Conservation (phyloP, 2,329 filamentous ascomycete species). For the Colletotrichum lupini region DNA sequence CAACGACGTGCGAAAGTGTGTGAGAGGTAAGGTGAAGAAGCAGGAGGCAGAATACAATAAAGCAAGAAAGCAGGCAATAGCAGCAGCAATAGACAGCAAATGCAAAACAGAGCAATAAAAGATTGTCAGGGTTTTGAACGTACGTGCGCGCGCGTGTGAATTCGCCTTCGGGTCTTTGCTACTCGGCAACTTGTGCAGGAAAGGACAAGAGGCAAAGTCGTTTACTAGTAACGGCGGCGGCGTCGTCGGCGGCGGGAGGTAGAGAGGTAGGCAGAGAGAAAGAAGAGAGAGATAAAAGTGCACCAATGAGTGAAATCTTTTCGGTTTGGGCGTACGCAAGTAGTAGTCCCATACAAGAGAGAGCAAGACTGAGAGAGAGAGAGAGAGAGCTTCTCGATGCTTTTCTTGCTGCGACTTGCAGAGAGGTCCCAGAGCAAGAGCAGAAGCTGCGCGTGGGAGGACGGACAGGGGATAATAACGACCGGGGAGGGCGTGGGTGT, state of each 20-base stretch:
- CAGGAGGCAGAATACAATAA: neutral
- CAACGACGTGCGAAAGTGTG: neutral
- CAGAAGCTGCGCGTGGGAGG: conserved; percentile 10
- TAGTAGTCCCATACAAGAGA: neutral
- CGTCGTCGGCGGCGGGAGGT: neutral
- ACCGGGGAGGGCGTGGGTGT: conserved; percentile 28
- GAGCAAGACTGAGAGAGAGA: neutral
- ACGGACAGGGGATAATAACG: conserved; percentile 34
- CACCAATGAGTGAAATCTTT: neutral
- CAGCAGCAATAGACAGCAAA: neutral
- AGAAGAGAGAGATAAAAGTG: neutral
- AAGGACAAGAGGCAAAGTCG: neutral
- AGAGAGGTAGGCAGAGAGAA: neutral
- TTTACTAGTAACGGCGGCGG: neutral
- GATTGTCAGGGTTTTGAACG: conserved; percentile 25
- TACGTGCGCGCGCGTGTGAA: neutral
- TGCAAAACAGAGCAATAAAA: neutral
- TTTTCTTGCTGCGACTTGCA: conserved; percentile 34
- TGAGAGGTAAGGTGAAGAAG: neutral
- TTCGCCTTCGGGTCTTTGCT: neutral
- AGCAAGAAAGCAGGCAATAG: neutral
- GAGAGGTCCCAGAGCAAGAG: conserved; percentile 20
- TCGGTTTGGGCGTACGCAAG: neutral
- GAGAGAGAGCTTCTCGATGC: conserved; percentile 31
- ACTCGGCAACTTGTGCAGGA: conserved; percentile 5